Conservation (phyloP, 2,329 filamentous ascomycete genomes). For the Ustulina deusta region DNA sequence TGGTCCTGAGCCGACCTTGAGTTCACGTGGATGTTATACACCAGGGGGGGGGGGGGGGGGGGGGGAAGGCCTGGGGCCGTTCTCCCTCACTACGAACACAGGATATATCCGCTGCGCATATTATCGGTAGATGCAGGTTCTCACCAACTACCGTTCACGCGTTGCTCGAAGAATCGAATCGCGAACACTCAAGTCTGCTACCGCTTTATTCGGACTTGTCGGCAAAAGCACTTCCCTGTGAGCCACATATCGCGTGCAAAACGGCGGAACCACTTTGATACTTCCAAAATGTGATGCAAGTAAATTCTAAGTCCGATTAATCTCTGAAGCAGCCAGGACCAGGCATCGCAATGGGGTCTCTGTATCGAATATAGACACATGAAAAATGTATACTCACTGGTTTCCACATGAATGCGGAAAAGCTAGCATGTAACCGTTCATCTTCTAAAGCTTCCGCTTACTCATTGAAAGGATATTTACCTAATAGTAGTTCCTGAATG, state of each 20-base stretch:
- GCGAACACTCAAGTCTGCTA: too few species aligned
- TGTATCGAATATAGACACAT: not conserved
- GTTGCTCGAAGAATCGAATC: not conserved
- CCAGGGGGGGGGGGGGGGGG: constrained; percentile 1
- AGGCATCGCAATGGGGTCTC: not conserved
- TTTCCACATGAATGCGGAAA: not conserved
- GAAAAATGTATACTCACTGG: not conserved
- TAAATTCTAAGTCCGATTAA: not conserved
- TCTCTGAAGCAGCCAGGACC: not conserved
- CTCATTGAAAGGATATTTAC: not conserved
- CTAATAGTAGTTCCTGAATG: not conserved
- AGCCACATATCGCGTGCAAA: not conserved
- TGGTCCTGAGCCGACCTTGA: not conserved
- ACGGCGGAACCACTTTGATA: not conserved
- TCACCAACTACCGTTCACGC: not conserved
- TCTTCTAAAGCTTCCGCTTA: not conserved
- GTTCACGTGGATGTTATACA: not conserved
- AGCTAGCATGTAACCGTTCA: not conserved
- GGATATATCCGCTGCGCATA: not conserved
- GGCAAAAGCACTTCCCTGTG: not conserved
- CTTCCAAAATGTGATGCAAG: not conserved
- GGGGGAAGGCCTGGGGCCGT: not conserved
- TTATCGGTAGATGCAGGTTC: too few species aligned
- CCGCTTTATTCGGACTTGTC: not conserved
- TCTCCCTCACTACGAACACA: not conserved